These are phyloP conservation scores for Solioccasus polychromus DNA, from an alignment of 768 basidiomycete species.

Conservation along the genomic window DNA sequence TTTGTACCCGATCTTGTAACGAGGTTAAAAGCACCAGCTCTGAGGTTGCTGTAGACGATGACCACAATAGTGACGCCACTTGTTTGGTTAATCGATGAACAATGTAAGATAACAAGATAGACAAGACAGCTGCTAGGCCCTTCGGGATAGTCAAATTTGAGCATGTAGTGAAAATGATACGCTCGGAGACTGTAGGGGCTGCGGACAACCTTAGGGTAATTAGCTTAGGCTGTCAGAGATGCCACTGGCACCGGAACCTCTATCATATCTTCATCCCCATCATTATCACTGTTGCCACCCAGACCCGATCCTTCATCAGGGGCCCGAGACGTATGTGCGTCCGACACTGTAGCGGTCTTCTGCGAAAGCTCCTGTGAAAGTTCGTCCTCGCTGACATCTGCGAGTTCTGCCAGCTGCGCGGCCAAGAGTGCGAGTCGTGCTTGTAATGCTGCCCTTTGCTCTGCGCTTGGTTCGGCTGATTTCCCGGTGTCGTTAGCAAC, in stretches of 20 bases:
- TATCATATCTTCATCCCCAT: conserved; percentile 26
- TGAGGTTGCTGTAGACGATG: too few species aligned
- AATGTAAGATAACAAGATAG: too few species aligned
- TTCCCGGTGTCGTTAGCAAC: conserved; percentile 8
- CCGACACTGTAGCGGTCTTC: neutral
- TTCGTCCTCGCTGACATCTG: conserved; percentile 38
- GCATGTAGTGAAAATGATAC: too few species aligned
- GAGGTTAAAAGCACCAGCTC: too few species aligned
- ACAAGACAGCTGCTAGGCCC: too few species aligned
- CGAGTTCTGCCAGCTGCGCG: conserved; percentile 68
- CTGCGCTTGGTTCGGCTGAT: conserved; percentile 33
- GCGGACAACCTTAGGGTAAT: neutral
- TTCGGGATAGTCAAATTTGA: too few species aligned
- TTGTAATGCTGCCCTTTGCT: conserved; percentile 65
- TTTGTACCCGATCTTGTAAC: too few species aligned
- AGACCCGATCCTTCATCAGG: conserved; percentile 5
- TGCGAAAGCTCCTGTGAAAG: conserved; percentile 22
- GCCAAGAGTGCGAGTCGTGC: conserved; percentile 71
- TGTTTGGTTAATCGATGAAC: too few species aligned
- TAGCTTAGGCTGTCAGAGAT: conserved; percentile 13
- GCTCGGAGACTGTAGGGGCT: neutral
- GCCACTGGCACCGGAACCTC: conserved; percentile 25
- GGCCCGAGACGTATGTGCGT: neutral
- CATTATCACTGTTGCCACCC: conserved; percentile 13
- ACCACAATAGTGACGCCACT: too few species aligned